These are phyloP conservation scores for Sphenostylis stenocarpa DNA, from an alignment of 306 rosid species.

Conservation along the genomic window DNA sequence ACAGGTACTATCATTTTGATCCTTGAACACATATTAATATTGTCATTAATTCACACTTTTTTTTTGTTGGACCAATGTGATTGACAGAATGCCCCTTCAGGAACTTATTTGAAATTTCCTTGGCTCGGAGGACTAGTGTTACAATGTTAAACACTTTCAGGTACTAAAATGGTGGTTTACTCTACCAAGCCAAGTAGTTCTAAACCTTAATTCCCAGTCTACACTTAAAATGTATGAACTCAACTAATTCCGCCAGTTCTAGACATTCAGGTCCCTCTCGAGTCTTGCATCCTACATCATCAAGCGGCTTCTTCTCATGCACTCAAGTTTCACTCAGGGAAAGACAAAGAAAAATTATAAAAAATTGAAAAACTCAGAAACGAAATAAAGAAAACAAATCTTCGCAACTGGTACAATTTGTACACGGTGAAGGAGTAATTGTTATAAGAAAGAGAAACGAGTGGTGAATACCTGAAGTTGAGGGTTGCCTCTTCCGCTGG, in stretches of 20 bases:
- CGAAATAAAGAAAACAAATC: neutral
- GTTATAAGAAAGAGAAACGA: neutral
- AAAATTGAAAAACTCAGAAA: neutral
- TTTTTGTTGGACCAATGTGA: neutral
- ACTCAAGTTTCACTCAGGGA: neutral
- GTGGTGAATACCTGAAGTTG: neutral
- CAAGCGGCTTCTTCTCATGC: neutral
- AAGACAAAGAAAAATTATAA: neutral
- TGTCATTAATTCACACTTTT: neutral
- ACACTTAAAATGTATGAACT: neutral
- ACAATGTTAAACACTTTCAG: neutral
- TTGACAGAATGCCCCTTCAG: neutral
- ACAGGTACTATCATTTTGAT: neutral
- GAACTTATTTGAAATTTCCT: neutral
- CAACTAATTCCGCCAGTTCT: neutral
- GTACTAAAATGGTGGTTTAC: neutral
- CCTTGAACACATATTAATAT: neutral
- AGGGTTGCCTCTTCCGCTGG: conserved; percentile 24
- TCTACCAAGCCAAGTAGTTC: neutral
- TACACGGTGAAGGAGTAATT: neutral
- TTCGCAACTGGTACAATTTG: neutral
- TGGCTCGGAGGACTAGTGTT: neutral
- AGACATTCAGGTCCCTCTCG: neutral
- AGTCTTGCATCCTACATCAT: neutral
- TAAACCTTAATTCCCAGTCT: neutral